Percentiles rank a stretch among this genome's conserved stretches.
phyloP scores from a whole-genome alignment of 345 rosid species.

The Garcia nutans region DNA sequence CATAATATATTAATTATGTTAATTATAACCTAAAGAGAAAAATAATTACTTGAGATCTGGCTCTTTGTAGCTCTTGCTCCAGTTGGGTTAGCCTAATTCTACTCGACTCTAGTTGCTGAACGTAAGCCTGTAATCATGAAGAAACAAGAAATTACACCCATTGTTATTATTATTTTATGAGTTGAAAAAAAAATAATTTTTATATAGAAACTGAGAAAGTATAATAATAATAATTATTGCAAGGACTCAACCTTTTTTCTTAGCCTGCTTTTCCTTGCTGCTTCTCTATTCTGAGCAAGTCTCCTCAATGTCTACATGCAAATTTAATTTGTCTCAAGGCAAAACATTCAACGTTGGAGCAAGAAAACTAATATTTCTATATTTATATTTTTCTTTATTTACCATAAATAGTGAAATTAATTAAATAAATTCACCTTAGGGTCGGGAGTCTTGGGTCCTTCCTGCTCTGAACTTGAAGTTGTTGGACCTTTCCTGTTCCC shows the following conservation, averaged over 20 bases:
- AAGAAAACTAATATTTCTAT: neutral
- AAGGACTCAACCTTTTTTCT: conserved; percentile 67
- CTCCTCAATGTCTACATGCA: conserved; percentile 70
- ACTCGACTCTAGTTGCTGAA: conserved; percentile 94
- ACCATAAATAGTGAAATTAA: too few relatives aligned
- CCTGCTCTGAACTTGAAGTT: conserved; percentile 39
- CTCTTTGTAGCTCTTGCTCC: conserved; percentile 92
- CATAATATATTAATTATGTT: neutral
- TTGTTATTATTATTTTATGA: conserved; percentile 1
- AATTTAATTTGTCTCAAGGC: neutral
- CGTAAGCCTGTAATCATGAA: conserved; percentile 66
- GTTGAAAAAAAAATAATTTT: conserved; percentile 2
- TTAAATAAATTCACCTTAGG: conserved; percentile 37
- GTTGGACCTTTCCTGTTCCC: conserved; percentile 48
- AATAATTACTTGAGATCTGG: conserved; percentile 68
- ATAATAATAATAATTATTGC: neutral
- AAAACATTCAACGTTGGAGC: conserved; percentile 12
- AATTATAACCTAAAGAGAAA: neutral
- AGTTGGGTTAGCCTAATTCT: conserved; percentile 88
- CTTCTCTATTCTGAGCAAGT: conserved; percentile 99
- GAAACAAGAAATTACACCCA: neutral
- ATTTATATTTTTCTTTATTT: neutral
- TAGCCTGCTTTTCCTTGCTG: conserved; percentile 96
- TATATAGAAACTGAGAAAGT: neutral
- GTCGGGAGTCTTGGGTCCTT: conserved; percentile 51